Evolutionary conservation across 2,329 filamentous ascomycete genomes (phyloP).

Genomic region (Neodidymelliopsis sp.): DNA sequence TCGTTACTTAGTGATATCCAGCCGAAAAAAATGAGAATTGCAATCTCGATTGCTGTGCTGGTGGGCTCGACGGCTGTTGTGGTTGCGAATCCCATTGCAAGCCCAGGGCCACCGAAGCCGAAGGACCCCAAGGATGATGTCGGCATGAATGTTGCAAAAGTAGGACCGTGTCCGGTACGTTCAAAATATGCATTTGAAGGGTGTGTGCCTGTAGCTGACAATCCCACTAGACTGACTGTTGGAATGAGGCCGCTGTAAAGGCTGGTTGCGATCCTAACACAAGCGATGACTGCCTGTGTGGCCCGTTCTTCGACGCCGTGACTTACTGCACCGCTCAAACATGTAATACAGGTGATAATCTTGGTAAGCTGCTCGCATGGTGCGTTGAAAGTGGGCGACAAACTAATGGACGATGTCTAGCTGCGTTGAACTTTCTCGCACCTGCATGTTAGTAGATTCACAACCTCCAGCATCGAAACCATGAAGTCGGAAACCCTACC

Average conservation of each 20-base stretch:
- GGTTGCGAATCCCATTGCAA: slow-evolving; percentile 31
- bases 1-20: slow-evolving; percentile 10
- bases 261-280: slow-evolving; percentile 42
- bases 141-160: slow-evolving; percentile 22
- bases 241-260: slow-evolving; percentile 40
- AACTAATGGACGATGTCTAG: slow-evolving; percentile 6
- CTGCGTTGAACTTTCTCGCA: slow-evolving; percentile 18
- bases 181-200: background rate
- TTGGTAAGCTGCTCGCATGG: slow-evolving; percentile 33
- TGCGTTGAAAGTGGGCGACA: background rate
- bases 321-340: slow-evolving; percentile 37
- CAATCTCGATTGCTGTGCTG: slow-evolving; percentile 24
- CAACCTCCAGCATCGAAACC: background rate
- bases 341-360: slow-evolving; percentile 41
- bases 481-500: background rate
- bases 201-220: slow-evolving; percentile 12
- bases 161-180: slow-evolving; percentile 40
- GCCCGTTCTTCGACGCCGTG: slow-evolving; percentile 43
- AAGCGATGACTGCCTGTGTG: slow-evolving; percentile 43
- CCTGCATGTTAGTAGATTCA: slow-evolving; percentile 10
- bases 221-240: slow-evolving; percentile 38
- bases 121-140: slow-evolving; percentile 9
- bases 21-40: slow-evolving; percentile 24
- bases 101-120: slow-evolving; percentile 4
- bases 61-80: slow-evolving; percentile 21